Base-by-base conservation (phyloP, 768 basidiomycete species). In the Kwoniella sp. region DNA sequence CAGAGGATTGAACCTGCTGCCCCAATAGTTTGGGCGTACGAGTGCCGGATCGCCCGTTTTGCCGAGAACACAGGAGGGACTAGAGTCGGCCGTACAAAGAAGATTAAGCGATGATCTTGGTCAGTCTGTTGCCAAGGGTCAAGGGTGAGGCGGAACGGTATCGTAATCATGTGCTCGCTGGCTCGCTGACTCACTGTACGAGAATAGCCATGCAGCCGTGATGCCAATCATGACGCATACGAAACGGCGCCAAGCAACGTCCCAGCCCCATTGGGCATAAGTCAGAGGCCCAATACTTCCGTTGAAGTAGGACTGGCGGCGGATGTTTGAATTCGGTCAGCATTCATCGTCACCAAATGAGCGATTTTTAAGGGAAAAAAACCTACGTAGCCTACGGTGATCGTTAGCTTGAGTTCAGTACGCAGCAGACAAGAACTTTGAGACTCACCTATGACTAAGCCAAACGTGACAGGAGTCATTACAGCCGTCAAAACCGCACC, bases 1-100 rank as follows among this genome's bases (percentile, higher is more conserved):
- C 91, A 93, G 61, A 92, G 88, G 10, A 89, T 83, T 0, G 84
- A 81, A 0, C 90, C 91, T 6, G 90, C 79, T 69, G 91, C 87
- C 0, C 83, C 80, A 30, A 86, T 83, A 0, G 87, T 87, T 1
- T 88, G 89, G 0, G 90, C 83, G 64, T 92, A 82, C 1, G 87
- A 84, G 7, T 83, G 82, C 3, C 91, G 86, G 66, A 91, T 87
- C 67, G 91, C 91, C 9, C 80, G 80, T 4, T 90, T 86, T 37
- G 90, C 86, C 0, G 90, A n/a, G 87, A 88, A n/a, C 86, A 89
- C 21, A 87, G 81, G 82, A 86, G 86, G 9, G 86, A 90, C 68
- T 87, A 83, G 19, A 65, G 29, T 55, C n/a, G n/a, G n/a, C n/a
- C 59, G 29, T 61, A 12, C 0, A 12, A 15, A 19, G 36, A 24